Conservation (phyloP, 306 rosid genomes). For the Ormosia semicastrata region DNA sequence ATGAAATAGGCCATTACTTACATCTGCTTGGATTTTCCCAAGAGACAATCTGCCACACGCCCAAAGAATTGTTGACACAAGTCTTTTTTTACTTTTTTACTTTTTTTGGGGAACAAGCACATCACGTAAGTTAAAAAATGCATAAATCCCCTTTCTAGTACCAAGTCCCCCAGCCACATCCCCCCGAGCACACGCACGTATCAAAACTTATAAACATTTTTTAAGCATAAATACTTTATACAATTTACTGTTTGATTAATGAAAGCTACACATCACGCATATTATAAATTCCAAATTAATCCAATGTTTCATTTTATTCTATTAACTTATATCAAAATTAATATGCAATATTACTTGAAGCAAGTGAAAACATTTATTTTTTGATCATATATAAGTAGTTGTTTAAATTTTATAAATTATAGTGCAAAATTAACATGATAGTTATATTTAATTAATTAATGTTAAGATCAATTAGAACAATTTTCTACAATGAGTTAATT, state of each 20-base stretch:
- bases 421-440: no score
- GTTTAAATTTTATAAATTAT: no score
- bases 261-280: background rate
- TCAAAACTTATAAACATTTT: background rate
- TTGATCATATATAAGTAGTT: no score
- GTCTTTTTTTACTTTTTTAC: background rate
- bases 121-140: constrained; percentile 7
- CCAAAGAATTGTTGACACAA: constrained; percentile 28
- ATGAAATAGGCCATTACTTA: constrained; percentile 22
- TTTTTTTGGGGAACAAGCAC: constrained; percentile 1
- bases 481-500: background rate
- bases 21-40: constrained; percentile 43
- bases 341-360: no score
- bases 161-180: constrained; percentile 30
- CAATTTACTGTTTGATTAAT: background rate
- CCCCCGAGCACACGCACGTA: background rate
- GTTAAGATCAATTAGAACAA: background rate
- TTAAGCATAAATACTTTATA: background rate
- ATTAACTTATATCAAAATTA: no score
- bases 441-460: background rate
- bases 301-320: no score
- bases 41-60: constrained; percentile 39
- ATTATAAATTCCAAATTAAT: no score
- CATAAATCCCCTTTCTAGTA: constrained; percentile 4
- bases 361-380: no score